A percentile compares a stretch with the other conserved stretches of the same genome.
Evolutionary conservation across 2,329 filamentous ascomycete genomes (phyloP).

Genomic region (Xylariaceae sp.): DNA sequence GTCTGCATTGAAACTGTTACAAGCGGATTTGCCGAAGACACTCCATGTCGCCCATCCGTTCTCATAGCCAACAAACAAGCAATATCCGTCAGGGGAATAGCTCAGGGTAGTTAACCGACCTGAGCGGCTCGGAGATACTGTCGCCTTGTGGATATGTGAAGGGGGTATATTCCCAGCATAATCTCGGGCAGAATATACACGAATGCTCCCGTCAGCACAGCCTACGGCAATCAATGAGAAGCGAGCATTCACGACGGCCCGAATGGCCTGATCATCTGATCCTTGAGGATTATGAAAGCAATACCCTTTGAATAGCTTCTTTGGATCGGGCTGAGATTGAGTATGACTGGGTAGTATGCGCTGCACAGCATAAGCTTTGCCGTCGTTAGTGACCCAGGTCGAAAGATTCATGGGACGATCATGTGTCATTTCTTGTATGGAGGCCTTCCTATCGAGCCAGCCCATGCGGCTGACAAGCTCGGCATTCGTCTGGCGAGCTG

Average conservation of each 20-base stretch:
- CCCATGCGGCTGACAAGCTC: conserved; percentile 87
- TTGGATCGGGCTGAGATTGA: conserved; percentile 56
- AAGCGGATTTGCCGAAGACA: conserved; percentile 90
- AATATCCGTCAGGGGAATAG: conserved; percentile 96
- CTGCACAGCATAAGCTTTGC: conserved; percentile 90
- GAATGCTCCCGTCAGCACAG: conserved; percentile 78
- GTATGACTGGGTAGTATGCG: conserved; percentile 56
- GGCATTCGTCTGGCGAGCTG: conserved; percentile 89
- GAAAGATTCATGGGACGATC: conserved; percentile 96
- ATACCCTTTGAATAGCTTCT: conserved; percentile 84
- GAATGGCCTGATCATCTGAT: conserved; percentile 67
- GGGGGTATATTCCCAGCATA: conserved; percentile 91
- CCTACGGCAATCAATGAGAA: conserved; percentile 93
- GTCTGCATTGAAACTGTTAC: conserved; percentile 81
- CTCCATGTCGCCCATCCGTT: conserved; percentile 97
- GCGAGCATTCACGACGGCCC: conserved; percentile 87
- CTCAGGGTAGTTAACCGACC: conserved; percentile 76
- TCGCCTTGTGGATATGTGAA: conserved; percentile 78
- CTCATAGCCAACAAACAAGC: conserved; percentile 91
- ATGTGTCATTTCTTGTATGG: conserved; percentile 84
- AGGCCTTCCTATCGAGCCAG: conserved; percentile 81
- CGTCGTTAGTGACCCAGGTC: conserved; percentile 90
- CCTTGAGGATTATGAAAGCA: conserved; percentile 82
- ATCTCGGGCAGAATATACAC: conserved; percentile 91
- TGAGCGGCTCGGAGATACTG: conserved; percentile 70